Evolutionary conservation across 2,329 filamentous ascomycete genomes (phyloP), one percentile per base, ranked within the genome.

Genomic region (Neospermospora avenae): DNA sequence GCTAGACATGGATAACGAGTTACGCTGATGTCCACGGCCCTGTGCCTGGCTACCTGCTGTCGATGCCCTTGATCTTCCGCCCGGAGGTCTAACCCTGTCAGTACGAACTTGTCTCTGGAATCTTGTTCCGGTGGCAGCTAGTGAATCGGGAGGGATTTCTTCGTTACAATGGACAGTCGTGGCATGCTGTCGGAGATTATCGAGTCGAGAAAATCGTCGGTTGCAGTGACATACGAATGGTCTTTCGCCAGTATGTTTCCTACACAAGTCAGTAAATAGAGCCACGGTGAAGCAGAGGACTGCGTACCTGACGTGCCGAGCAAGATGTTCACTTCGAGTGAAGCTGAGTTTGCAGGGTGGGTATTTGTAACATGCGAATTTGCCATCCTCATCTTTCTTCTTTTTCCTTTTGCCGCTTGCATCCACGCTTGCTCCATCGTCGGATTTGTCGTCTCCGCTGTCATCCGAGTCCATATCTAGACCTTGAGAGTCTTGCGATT

Each of bases 151-250:
- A 3, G 95, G 95, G 35, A 99, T 99, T 59, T 97, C 92, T 74
- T 98, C 95, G 73, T 98, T 97, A 60, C 96, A 90, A 73, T 99
- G 95, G 0, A 99, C 95, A 0, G 95, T 98, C 74, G 97, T 93
- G 46, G 95, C 95, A 80, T 99, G 95, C 73, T 99, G 95, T 61
- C 95, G 86, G 55, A 99, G 79, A 72, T 99, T 99, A 74, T 99
- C 93, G 48, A 98, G 83, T 52, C 93, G 85, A 10, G 95, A 98
- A 74, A 99, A 99, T 58, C 92, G 85, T 54, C 95, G 85, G 2
- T 89, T 91, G 75, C 95, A 99, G 74, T 98, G 95, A 68, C 95
- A 99, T 75, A 96, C 90, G 70, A 98, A 99, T 0, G 95, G 95
- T 28, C 95, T 87, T 78, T 99, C 95, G 56, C 95, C 95, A 0